These are phyloP conservation scores for Singerocomus inundabilis DNA, from an alignment of 1,284 basidiomycete genomes.

Conservation along the genomic window DNA sequence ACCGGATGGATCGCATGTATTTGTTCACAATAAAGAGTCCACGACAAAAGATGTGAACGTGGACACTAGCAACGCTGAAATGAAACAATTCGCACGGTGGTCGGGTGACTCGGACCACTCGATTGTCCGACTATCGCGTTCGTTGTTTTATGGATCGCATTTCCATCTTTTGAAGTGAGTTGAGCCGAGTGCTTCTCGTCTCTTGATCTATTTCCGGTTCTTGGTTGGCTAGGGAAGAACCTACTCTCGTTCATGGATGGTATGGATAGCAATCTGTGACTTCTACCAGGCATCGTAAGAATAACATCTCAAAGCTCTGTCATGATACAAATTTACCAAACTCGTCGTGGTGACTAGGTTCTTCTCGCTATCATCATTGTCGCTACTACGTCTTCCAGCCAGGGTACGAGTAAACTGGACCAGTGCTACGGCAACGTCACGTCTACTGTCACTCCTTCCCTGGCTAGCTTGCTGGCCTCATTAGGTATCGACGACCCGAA, in stretches of 20 bases:
- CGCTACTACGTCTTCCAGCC: background rate
- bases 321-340: conserved; percentile 5
- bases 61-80: background rate
- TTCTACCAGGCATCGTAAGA: background rate
- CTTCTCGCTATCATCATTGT: background rate
- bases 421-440: background rate
- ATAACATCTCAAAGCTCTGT: background rate
- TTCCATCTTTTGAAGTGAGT: background rate
- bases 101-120: too few species aligned
- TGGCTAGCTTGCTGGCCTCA: background rate
- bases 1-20: background rate
- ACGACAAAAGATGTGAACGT: too few species aligned
- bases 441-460: background rate
- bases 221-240: too few species aligned
- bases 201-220: background rate
- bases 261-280: background rate
- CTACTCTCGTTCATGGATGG: background rate
- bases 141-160: background rate
- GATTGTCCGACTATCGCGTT: background rate
- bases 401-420: background rate
- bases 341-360: background rate
- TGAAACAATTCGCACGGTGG: background rate
- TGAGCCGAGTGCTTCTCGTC: background rate
- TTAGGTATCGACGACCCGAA: background rate
- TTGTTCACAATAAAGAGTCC: background rate